These are phyloP conservation scores for Cladosporium sp. DNA, from an alignment of 2,329 filamentous ascomycete species.

Conservation along the genomic window DNA sequence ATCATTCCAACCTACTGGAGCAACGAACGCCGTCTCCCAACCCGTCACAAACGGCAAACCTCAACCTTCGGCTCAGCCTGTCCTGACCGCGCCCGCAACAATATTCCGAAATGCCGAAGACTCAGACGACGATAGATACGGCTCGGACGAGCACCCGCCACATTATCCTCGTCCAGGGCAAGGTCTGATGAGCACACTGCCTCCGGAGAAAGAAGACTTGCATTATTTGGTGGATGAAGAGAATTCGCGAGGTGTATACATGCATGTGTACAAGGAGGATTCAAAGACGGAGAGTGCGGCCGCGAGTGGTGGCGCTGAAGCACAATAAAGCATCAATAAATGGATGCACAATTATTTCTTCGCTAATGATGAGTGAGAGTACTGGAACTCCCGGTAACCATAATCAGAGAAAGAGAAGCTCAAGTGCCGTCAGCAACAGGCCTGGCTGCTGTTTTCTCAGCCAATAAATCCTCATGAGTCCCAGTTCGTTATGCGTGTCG, in stretches of 20 bases:
- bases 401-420: too few species aligned
- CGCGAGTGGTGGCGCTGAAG: background rate
- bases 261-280: slow-evolving; percentile 38
- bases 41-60: slow-evolving; percentile 21
- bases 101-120: slow-evolving; percentile 30
- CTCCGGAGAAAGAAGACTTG: slow-evolving; percentile 55
- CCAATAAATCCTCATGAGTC: too few species aligned
- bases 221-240: slow-evolving; percentile 61
- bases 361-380: too few species aligned
- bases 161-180: slow-evolving; percentile 61
- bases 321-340: background rate
- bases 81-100: slow-evolving; percentile 16
- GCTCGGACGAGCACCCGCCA: slow-evolving; percentile 48
- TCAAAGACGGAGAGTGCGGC: background rate
- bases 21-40: slow-evolving; percentile 26
- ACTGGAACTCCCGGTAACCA: too few species aligned
- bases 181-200: slow-evolving; percentile 51
- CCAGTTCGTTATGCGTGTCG: too few species aligned
- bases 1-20: slow-evolving; percentile 18
- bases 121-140: slow-evolving; percentile 53
- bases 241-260: slow-evolving; percentile 50
- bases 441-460: too few species aligned
- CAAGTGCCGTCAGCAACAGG: too few species aligned
- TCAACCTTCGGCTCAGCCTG: slow-evolving; percentile 15
- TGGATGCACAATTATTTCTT: too few species aligned